These are phyloP conservation scores for Tetrapisispora fleetii DNA, from an alignment of 805 yeast species.

Conservation along the genomic window DNA sequence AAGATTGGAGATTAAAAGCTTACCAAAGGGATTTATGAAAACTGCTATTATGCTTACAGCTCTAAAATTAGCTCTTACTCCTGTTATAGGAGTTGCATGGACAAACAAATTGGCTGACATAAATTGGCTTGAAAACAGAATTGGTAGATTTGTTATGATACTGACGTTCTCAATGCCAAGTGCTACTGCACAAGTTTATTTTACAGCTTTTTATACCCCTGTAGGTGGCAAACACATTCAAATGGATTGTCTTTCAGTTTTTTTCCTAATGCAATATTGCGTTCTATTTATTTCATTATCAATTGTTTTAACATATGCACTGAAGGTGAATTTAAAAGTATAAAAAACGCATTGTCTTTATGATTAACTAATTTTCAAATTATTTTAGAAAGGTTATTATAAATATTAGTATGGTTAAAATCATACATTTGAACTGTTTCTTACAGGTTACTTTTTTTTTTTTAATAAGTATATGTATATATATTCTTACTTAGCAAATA, in stretches of 20 bases:
- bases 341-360: constrained; percentile 1
- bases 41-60: constrained; percentile 49
- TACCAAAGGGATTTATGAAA: constrained; percentile 55
- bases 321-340: constrained; percentile 24
- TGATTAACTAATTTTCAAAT: background rate
- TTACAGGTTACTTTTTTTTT: no score
- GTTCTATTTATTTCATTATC: constrained; percentile 60
- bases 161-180: constrained; percentile 75
- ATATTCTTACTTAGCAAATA: no score
- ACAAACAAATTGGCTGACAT: constrained; percentile 48
- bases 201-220: constrained; percentile 82
- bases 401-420: no score
- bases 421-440: no score
- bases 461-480: no score
- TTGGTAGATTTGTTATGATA: constrained; percentile 64
- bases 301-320: constrained; percentile 52
- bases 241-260: constrained; percentile 72
- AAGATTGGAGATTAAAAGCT: constrained; percentile 45
- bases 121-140: constrained; percentile 51
- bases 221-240: constrained; percentile 43
- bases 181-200: constrained; percentile 79
- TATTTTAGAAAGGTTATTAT: no score
- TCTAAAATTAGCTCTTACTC: constrained; percentile 56
- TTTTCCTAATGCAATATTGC: constrained; percentile 57
- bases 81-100: constrained; percentile 68